Evolutionary conservation across 768 basidiomycete genomes (phyloP).

Genomic region (Pisolithus orientalis): DNA sequence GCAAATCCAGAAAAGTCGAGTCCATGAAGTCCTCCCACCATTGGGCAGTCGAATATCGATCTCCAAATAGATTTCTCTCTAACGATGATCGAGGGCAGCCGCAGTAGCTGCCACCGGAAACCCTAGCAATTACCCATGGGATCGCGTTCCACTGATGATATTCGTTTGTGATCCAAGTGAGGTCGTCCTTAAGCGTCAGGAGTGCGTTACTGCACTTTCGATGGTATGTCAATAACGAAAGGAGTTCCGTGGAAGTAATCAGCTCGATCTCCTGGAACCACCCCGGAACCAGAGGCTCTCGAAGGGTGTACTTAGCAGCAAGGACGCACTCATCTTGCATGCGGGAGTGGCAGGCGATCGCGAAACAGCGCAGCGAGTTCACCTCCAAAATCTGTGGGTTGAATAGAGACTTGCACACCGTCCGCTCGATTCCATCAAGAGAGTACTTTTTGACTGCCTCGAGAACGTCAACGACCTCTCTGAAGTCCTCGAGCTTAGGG

Average conservation of each 20-base stretch:
- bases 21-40: slow-evolving; percentile 10
- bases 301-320: slow-evolving; percentile 25
- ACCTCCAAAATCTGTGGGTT: slow-evolving; percentile 11
- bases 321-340: slow-evolving; percentile 18
- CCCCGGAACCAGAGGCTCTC: slow-evolving; percentile 12
- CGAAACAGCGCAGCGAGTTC: slow-evolving; percentile 26
- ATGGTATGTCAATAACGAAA: slow-evolving; percentile 19
- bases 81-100: neutral
- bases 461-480: slow-evolving; percentile 7
- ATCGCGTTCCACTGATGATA: neutral
- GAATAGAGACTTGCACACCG: slow-evolving; percentile 12
- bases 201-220: slow-evolving; percentile 8
- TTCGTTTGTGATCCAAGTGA: slow-evolving; percentile 12
- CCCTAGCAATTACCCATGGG: neutral
- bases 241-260: slow-evolving; percentile 21
- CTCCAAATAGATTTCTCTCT: neutral
- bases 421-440: slow-evolving; percentile 11
- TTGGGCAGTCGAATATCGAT: neutral
- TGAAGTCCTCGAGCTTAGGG: slow-evolving; percentile 8
- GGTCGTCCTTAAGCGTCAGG: neutral
- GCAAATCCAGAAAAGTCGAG: neutral
- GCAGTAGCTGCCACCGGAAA: neutral
- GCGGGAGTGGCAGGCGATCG: slow-evolving; percentile 22
- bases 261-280: slow-evolving; percentile 22
- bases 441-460: slow-evolving; percentile 13